phyloP scores from a whole-genome alignment of 345 rosid genomes.

The Excoecaria cochinchinensis region DNA sequence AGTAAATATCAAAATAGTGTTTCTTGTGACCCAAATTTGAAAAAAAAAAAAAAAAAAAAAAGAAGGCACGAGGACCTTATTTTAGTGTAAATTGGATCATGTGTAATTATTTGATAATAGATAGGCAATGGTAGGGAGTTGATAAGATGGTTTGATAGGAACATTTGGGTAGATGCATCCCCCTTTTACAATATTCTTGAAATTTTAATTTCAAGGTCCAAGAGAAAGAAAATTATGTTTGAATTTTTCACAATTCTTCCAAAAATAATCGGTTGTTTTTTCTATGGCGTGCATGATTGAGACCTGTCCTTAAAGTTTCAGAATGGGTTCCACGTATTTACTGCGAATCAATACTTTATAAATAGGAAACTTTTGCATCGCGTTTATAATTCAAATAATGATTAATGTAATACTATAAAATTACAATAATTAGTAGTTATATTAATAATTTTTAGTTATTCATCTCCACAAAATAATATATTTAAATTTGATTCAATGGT shows the following conservation, averaged over 20 bases:
- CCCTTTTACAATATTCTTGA: background rate
- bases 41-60: too few relatives aligned
- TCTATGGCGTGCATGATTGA: background rate
- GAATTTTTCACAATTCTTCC: constrained; percentile 12
- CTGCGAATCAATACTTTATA: background rate
- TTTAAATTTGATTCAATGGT: too few relatives aligned
- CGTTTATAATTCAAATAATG: too few relatives aligned
- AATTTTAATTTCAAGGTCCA: constrained; percentile 4
- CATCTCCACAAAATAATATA: too few relatives aligned
- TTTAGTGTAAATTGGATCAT: too few relatives aligned
- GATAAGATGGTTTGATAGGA: background rate
- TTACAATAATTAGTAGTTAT: too few relatives aligned
- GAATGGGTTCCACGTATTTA: background rate
- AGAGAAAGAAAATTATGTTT: background rate
- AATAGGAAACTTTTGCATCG: too few relatives aligned
- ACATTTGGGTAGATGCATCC: constrained; percentile 13
- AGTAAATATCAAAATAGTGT: background rate
- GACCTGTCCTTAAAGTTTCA: background rate
- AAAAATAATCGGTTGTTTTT: background rate
- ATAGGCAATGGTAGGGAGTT: too few relatives aligned
- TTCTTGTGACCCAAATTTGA: background rate
- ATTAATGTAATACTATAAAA: too few relatives aligned
- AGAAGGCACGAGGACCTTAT: too few relatives aligned
- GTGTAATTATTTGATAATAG: too few relatives aligned
- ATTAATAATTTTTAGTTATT: too few relatives aligned